Evolutionary conservation across 441 rosid species (phyloP).

Genomic region (Bruguiera hainesii): DNA sequence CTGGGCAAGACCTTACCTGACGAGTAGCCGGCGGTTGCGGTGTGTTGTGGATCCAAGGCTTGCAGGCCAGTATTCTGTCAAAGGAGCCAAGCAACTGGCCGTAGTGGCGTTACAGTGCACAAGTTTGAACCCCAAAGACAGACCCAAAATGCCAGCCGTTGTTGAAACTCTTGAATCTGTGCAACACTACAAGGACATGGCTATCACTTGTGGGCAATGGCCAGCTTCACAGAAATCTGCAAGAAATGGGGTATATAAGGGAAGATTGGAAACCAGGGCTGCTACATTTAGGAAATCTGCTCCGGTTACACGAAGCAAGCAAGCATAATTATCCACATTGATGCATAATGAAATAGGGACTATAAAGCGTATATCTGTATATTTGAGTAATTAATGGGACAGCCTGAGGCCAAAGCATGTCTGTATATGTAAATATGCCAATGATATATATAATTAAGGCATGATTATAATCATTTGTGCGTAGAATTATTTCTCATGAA

Average conservation of each 20-base stretch:
- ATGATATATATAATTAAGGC: no score
- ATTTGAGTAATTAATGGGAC: no score
- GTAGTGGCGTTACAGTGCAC: constrained; percentile 48
- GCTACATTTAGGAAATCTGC: constrained; percentile 37
- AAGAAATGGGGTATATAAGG: constrained; percentile 34
- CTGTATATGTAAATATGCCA: no score
- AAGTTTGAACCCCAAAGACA: constrained; percentile 58
- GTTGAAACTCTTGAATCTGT: constrained; percentile 48
- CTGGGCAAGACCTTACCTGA: constrained; percentile 59
- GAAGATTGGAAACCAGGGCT: constrained; percentile 25
- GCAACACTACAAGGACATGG: constrained; percentile 68
- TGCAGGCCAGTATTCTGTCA: constrained; percentile 72
- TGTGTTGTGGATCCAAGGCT: constrained; percentile 53
- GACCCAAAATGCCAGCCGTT: constrained; percentile 76
- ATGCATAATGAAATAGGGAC: no score
- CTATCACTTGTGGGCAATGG: constrained; percentile 73
- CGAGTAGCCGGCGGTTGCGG: constrained; percentile 47
- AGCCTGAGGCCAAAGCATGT: no score
- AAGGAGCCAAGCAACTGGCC: constrained; percentile 56
- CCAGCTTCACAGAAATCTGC: constrained; percentile 39
- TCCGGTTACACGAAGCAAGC: constrained; percentile 29
- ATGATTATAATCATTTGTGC: no score
- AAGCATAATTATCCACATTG: constrained; percentile 11
- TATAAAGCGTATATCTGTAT: no score
- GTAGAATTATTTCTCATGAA: no score